Base-by-base conservation (phyloP, 2,329 filamentous ascomycete genomes). In the Sclerotinia glacialis region DNA sequence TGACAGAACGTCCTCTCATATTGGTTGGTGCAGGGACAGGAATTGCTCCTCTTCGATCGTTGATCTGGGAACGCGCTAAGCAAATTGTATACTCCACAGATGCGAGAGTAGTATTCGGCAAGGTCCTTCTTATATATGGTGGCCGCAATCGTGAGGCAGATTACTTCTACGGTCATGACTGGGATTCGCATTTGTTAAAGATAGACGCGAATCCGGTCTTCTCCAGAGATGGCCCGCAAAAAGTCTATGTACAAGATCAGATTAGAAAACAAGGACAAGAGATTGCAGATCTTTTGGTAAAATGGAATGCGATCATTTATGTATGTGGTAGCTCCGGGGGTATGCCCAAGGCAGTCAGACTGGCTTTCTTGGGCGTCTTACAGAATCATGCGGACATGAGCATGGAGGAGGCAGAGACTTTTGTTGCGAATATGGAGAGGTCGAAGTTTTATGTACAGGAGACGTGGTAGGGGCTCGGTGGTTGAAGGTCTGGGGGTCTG, bases 11-110 rank as follows among this genome's bases (percentile, higher is more conserved):
- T 3, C 72, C 93, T 0, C 83, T 93, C 9, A 81, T 97, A 44
- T 86, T 93, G 74, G 86, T 97, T 64, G 92, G 89, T 1, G 91
- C 93, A 0, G 93, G 93, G 3, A 97, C 93, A 0, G 93, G 93
- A 8, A 81, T 97, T 42, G 94, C 93, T 0, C 93, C 94, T 0
- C 87, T 97, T 73, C 87, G 93, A 3, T 86, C 89, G 5, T 82
- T 97, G 71, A 83, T 95, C n/a, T 88, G 90, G 75, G 89, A 96
- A 71, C 89, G 92, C n/a, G 76, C 78, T 3, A 23, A 34, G 31
- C 8, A 55, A 46, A 49, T n/a, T 2, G 16, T 44, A 21, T 2
- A 14, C 6, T 44, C 47, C 21, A 37, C 76, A 18, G 74, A 78
- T 40, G 68, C 11, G 2, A 12, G 1, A 40, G 67, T 74, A 18